Evolutionary conservation across 2,329 filamentous ascomycete genomes (phyloP).

Genomic region (Fusarium piperis): DNA sequence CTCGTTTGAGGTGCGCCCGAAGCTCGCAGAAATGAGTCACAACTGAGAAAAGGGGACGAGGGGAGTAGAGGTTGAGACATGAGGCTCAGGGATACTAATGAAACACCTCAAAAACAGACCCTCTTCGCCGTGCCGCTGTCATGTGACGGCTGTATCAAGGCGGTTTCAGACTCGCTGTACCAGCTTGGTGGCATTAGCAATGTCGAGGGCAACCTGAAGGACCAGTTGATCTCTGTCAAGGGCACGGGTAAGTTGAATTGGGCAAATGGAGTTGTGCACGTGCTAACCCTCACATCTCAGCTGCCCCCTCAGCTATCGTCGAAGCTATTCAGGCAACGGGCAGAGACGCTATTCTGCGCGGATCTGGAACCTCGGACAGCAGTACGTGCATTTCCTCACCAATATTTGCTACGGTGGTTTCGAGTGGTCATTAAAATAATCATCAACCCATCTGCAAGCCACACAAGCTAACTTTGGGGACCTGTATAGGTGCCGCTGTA

Average conservation of each 20-base stretch:
- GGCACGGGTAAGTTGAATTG: conserved; percentile 71
- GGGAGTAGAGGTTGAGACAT: conserved; percentile 26
- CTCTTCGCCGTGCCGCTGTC: conserved; percentile 94
- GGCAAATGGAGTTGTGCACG: neutral
- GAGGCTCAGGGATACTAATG: conserved; percentile 46
- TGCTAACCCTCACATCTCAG: conserved; percentile 50
- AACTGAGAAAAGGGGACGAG: conserved; percentile 38
- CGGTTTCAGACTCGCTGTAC: conserved; percentile 81
- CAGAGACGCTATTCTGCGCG: conserved; percentile 91
- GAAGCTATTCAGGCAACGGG: conserved; percentile 89
- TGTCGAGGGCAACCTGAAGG: conserved; percentile 81
- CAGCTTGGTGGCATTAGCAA: conserved; percentile 83
- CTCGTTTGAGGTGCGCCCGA: conserved; percentile 57
- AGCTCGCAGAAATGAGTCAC: conserved; percentile 34
- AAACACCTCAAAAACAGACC: conserved; percentile 67
- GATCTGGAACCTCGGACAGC: conserved; percentile 87
- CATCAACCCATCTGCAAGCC: neutral
- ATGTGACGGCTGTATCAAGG: conserved; percentile 88
- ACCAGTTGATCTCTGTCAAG: conserved; percentile 85
- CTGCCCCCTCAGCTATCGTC: conserved; percentile 89
- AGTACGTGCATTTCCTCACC: conserved; percentile 61
- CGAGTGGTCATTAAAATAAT: neutral
- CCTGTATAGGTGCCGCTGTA: conserved; percentile 77
- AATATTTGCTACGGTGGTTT: neutral
- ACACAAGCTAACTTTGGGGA: conserved; percentile 14